Evolutionary conservation across 2,329 filamentous ascomycete genomes (phyloP).

Genomic region (Colletotrichum echinochloae): DNA sequence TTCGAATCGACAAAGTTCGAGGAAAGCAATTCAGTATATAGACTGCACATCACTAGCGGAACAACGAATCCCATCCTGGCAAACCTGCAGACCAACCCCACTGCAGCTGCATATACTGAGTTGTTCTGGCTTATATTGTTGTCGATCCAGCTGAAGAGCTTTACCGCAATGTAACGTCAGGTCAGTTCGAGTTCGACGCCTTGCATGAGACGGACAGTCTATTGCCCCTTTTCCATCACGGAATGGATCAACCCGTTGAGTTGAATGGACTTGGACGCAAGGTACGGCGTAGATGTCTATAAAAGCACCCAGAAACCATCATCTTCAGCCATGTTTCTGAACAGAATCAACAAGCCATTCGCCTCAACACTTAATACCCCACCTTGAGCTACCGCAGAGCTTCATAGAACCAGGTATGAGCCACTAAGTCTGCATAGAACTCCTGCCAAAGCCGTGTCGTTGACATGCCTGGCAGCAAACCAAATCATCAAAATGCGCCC

Average conservation of each 20-base stretch:
- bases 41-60: not conserved
- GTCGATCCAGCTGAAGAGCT: not conserved
- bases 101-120: not conserved
- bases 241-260: not conserved
- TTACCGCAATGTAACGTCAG: not conserved
- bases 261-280: not conserved
- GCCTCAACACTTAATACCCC: not conserved
- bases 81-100: not conserved
- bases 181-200: not conserved
- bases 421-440: too few relatives aligned
- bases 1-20: not conserved
- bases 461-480: not conserved
- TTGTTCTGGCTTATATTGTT: not conserved
- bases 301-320: not conserved
- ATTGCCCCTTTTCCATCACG: not conserved
- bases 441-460: not conserved
- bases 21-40: not conserved
- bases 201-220: slow-evolving; percentile 1
- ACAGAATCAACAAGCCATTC: not conserved
- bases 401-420: not conserved
- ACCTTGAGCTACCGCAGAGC: not conserved
- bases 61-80: not conserved
- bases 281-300: not conserved
- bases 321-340: not conserved
- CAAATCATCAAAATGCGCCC: slow-evolving; percentile 34